phyloP scores from a whole-genome alignment of 163 green algal genomes.

The Chlamydomonas reinhardtii region DNA sequence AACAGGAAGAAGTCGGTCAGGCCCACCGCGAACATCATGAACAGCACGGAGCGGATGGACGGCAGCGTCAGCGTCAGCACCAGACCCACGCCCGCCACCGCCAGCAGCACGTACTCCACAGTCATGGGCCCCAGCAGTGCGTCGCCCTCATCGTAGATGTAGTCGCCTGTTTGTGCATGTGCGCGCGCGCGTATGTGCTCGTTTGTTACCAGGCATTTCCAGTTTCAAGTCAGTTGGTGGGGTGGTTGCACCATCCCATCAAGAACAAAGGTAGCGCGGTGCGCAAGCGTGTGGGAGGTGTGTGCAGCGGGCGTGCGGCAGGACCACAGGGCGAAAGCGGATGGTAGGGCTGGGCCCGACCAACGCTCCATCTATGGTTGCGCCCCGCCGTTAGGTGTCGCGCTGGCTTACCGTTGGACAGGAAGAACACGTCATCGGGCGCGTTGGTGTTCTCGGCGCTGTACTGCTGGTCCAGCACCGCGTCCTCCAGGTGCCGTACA shows the following conservation, averaged over 20 bases:
- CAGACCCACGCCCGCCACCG: constrained; percentile 53
- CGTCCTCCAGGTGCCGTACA: neutral
- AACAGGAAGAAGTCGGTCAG: constrained; percentile 63
- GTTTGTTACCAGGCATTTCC: too few relatives aligned
- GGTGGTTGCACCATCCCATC: too few relatives aligned
- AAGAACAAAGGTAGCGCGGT: too few relatives aligned
- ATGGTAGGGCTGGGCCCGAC: too few relatives aligned
- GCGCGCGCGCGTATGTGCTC: too few relatives aligned
- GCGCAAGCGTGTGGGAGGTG: too few relatives aligned
- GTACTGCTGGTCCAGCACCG: constrained; percentile 41
- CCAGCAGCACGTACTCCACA: constrained; percentile 54
- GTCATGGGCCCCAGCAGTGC: constrained; percentile 35
- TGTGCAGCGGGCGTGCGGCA: too few relatives aligned
- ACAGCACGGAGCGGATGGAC: constrained; percentile 35
- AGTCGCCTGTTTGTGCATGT: constrained; percentile 28
- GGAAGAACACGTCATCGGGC: constrained; percentile 19
- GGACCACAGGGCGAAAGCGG: too few relatives aligned
- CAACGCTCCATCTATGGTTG: too few relatives aligned
- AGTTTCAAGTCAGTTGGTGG: too few relatives aligned
- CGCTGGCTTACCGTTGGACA: constrained; percentile 32
- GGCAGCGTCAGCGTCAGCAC: constrained; percentile 55
- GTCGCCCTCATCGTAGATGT: constrained; percentile 47
- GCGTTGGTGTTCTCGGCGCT: neutral
- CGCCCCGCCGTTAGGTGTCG: too few relatives aligned
- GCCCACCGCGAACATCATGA: constrained; percentile 59